Conservation (phyloP, 805 yeast genomes). For the Candida cerambycidarum region DNA sequence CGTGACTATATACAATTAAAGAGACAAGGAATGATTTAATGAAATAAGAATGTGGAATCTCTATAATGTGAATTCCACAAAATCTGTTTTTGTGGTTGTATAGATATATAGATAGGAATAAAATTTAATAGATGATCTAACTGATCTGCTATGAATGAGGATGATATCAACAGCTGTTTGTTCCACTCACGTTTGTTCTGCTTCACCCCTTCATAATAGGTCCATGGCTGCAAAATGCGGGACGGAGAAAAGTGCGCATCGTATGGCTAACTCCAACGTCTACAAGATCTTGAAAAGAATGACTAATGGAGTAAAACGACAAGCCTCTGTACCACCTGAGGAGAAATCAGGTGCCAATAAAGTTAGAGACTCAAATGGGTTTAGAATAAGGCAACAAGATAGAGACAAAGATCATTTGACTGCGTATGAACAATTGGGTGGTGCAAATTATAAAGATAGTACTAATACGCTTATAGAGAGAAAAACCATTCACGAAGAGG, state of each 20-base stretch:
- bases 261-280: slow-evolving; percentile 2
- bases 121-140: too few species aligned
- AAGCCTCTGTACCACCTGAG: slow-evolving; percentile 16
- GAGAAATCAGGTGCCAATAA: slow-evolving; percentile 9
- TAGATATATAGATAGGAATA: not conserved
- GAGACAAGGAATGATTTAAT: slow-evolving; percentile 76
- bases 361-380: slow-evolving; percentile 47
- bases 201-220: too few species aligned
- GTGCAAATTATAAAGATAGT: slow-evolving; percentile 21
- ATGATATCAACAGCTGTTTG: too few species aligned
- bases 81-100: not conserved
- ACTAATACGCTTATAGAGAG: slow-evolving; percentile 20
- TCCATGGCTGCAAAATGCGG: slow-evolving; percentile 1
- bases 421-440: slow-evolving; percentile 43
- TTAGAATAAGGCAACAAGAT: slow-evolving; percentile 44
- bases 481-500: slow-evolving; percentile 52
- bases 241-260: slow-evolving; percentile 1
- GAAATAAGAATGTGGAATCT: not conserved
- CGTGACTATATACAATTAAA: slow-evolving; percentile 81
- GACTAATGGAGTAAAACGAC: slow-evolving; percentile 15
- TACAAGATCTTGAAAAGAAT: not conserved
- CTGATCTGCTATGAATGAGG: too few species aligned
- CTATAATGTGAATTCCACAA: not conserved
- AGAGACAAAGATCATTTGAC: slow-evolving; percentile 44
- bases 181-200: too few species aligned